These are phyloP conservation scores for Phlebiopsis flavidoalba DNA, from an alignment of 768 basidiomycete genomes.

Conservation along the genomic window DNA sequence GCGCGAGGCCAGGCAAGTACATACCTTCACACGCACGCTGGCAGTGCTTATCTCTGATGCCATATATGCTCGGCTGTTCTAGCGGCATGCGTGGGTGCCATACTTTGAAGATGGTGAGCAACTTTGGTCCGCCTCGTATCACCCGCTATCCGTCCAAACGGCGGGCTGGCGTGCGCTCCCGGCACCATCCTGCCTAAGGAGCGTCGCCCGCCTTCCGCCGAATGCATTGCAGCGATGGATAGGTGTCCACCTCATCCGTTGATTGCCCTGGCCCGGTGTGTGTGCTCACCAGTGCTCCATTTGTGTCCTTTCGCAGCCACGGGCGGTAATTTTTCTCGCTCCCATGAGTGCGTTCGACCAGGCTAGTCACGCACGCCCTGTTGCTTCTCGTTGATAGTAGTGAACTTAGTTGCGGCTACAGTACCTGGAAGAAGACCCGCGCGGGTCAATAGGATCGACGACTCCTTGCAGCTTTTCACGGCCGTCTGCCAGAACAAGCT, in stretches of 20 bases:
- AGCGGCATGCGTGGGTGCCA: conserved; percentile 80
- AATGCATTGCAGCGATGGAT: not conserved
- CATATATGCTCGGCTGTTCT: not conserved
- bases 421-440: conserved; percentile 81
- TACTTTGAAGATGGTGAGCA: conserved; percentile 78
- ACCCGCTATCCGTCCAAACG: not conserved
- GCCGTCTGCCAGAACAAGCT: conserved; percentile 72
- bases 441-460: conserved; percentile 73
- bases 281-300: conserved; percentile 5
- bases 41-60: conserved; percentile 7
- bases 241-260: not conserved
- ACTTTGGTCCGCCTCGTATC: not conserved
- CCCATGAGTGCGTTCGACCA: conserved; percentile 88
- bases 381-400: not conserved
- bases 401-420: conserved; percentile 23
- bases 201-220: not conserved
- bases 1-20: conserved; percentile 57
- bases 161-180: not conserved
- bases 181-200: not conserved
- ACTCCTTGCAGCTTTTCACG: conserved; percentile 76
- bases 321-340: conserved; percentile 81
- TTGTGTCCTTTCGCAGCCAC: conserved; percentile 42
- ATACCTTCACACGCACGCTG: conserved; percentile 10
- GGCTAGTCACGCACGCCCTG: conserved; percentile 43
- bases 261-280: not conserved